Evolutionary conservation across 1,284 basidiomycete genomes (phyloP).

Genomic region (Porodaedalea pini): DNA sequence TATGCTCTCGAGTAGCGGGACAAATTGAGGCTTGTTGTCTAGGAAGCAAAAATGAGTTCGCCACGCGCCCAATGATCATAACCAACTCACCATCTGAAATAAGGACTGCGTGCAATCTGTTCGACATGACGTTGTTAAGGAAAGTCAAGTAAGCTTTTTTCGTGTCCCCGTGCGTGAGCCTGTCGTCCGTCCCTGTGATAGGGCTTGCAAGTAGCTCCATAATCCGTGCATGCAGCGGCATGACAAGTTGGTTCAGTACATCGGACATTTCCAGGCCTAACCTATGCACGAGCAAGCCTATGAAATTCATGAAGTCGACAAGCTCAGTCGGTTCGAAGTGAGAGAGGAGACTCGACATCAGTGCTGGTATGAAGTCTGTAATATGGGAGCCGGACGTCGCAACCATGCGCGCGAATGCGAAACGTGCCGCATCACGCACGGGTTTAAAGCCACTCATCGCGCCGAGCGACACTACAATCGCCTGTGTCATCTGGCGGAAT

Average conservation of each 20-base stretch:
- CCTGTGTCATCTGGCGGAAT: slow-evolving; percentile 86
- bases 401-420: slow-evolving; percentile 91
- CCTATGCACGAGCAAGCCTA: slow-evolving; percentile 87
- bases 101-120: slow-evolving; percentile 82
- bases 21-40: slow-evolving; percentile 83
- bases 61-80: slow-evolving; percentile 9
- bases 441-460: slow-evolving; percentile 86
- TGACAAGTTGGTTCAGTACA: slow-evolving; percentile 88
- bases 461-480: slow-evolving; percentile 84
- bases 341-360: slow-evolving; percentile 86
- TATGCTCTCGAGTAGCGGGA: slow-evolving; percentile 68
- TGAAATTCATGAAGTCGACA: slow-evolving; percentile 94
- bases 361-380: slow-evolving; percentile 74
- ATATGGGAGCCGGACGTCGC: slow-evolving; percentile 84
- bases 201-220: slow-evolving; percentile 80
- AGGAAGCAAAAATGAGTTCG: slow-evolving; percentile 10
- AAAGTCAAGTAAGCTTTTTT: slow-evolving; percentile 89
- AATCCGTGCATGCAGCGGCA: slow-evolving; percentile 84
- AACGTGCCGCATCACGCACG: slow-evolving; percentile 92
- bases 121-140: slow-evolving; percentile 78
- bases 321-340: slow-evolving; percentile 93
- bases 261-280: slow-evolving; percentile 82
- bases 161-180: slow-evolving; percentile 78
- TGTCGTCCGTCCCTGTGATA: slow-evolving; percentile 88
- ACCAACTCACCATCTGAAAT: slow-evolving; percentile 73